These are phyloP conservation scores for Gymnopilus junonius DNA, from an alignment of 768 basidiomycete genomes.

Conservation along the genomic window DNA sequence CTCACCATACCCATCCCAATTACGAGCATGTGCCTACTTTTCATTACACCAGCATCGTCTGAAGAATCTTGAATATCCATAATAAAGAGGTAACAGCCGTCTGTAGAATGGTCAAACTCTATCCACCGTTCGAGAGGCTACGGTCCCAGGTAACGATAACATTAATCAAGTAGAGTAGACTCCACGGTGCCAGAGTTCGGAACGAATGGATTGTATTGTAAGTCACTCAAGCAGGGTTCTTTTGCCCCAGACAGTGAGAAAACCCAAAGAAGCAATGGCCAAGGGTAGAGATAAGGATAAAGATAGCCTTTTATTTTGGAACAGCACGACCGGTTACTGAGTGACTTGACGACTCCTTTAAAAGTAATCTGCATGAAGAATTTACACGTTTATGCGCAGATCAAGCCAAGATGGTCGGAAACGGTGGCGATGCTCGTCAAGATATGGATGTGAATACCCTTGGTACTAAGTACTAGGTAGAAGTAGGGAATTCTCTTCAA, in stretches of 20 bases:
- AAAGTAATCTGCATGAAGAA: no score
- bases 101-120: neutral
- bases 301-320: neutral
- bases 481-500: no score
- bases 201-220: neutral
- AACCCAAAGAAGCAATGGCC: neutral
- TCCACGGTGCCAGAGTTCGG: neutral
- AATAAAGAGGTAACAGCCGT: neutral
- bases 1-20: slow-evolving; percentile 26
- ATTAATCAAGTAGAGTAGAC: neutral
- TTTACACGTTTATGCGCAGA: no score
- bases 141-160: neutral
- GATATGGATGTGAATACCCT: no score
- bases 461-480: no score
- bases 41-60: neutral
- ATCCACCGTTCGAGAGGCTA: no score
- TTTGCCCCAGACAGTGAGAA: neutral
- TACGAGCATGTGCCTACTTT: slow-evolving; percentile 5
- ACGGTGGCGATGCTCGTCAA: no score
- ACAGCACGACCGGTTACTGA: no score
- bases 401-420: no score
- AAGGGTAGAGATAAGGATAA: neutral
- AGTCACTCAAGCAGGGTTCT: neutral
- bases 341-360: no score
- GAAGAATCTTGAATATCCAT: neutral